These are phyloP conservation scores for Barbatosphaeria neglecta DNA, from an alignment of 495 filamentous ascomycete genomes.

Conservation along the genomic window DNA sequence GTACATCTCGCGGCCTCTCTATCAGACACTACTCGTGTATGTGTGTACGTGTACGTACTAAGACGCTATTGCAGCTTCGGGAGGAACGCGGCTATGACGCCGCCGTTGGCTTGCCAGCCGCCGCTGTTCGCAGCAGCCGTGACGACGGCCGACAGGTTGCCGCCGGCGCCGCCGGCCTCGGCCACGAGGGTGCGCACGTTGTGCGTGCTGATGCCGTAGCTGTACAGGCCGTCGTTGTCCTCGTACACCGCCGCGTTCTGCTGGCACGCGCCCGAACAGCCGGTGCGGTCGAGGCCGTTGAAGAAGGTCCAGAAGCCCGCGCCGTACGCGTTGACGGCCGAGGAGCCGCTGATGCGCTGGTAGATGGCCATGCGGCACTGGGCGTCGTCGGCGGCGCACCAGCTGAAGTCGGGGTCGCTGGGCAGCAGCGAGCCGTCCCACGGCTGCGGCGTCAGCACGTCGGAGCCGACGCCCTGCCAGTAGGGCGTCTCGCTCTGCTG, in stretches of 20 bases:
- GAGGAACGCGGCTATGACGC: background rate
- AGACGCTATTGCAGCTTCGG: background rate
- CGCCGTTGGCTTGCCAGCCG: background rate
- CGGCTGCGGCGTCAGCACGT: constrained; percentile 27
- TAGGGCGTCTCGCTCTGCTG: constrained; percentile 37
- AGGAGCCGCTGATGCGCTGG: constrained; percentile 27
- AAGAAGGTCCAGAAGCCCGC: constrained; percentile 43
- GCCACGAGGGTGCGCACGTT: constrained; percentile 30
- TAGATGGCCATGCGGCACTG: constrained; percentile 37
- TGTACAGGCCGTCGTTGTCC: constrained; percentile 23
- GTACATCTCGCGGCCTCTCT: too few relatives aligned
- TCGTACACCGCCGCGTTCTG: constrained; percentile 29
- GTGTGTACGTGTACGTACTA: background rate
- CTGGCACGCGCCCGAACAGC: constrained; percentile 28
- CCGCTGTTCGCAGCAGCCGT: constrained; percentile 3
- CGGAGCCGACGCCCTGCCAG: constrained; percentile 31
- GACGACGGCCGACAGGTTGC: background rate
- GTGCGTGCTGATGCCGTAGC: constrained; percentile 34
- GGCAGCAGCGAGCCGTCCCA: constrained; percentile 20
- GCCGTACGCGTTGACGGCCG: constrained; percentile 33
- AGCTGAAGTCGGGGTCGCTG: constrained; percentile 37
- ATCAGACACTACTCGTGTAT: background rate
- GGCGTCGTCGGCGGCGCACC: constrained; percentile 26
- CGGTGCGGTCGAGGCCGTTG: constrained; percentile 20
- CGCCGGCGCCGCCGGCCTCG: constrained; percentile 8